Evolutionary conservation across 1,284 basidiomycete genomes (phyloP).

Genomic region (Ustilago hordei): DNA sequence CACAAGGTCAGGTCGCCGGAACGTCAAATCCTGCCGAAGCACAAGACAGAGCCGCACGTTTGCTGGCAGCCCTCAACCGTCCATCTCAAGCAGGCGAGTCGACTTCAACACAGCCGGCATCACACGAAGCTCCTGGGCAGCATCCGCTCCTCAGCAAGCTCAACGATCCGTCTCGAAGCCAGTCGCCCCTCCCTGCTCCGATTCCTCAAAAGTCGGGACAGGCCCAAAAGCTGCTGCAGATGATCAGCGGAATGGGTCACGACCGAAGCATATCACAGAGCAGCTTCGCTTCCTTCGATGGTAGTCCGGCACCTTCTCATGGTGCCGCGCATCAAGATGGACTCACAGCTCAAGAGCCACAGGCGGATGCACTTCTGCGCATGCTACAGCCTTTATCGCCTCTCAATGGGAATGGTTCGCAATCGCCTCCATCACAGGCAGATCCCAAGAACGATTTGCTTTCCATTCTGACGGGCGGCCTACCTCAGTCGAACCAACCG

Average conservation of each 20-base stretch:
- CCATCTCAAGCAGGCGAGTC: conserved; percentile 1
- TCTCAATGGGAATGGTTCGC: conserved; percentile 5
- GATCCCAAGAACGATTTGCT: conserved; percentile 44
- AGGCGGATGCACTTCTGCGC: conserved; percentile 36
- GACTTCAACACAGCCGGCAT: conserved; percentile 2
- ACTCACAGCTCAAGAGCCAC: conserved; percentile 13
- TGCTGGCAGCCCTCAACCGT: conserved; percentile 44
- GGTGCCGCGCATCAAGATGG: conserved; percentile 22
- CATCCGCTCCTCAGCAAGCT: conserved; percentile 45
- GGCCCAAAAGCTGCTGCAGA: conserved; percentile 55
- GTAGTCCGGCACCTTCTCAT: conserved; percentile 11
- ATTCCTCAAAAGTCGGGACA: conserved; percentile 54
- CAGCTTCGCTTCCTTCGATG: conserved; percentile 37
- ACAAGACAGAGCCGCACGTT: conserved; percentile 31
- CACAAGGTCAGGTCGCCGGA: conserved; percentile 14
- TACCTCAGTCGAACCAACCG: conserved; percentile 15
- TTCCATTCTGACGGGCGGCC: conserved; percentile 44
- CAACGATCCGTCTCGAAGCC: conserved; percentile 45
- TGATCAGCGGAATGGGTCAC: conserved; percentile 51
- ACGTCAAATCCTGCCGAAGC: conserved; percentile 12
- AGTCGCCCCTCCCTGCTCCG: conserved; percentile 60
- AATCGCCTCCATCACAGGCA: conserved; percentile 25
- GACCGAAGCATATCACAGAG: conserved; percentile 39
- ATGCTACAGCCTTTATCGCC: conserved; percentile 40
- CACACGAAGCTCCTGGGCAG: not conserved